These are phyloP conservation scores for Takakia lepidozioides DNA, from an alignment of 225 moss, liverwort and hornwort species.

Conservation along the genomic window DNA sequence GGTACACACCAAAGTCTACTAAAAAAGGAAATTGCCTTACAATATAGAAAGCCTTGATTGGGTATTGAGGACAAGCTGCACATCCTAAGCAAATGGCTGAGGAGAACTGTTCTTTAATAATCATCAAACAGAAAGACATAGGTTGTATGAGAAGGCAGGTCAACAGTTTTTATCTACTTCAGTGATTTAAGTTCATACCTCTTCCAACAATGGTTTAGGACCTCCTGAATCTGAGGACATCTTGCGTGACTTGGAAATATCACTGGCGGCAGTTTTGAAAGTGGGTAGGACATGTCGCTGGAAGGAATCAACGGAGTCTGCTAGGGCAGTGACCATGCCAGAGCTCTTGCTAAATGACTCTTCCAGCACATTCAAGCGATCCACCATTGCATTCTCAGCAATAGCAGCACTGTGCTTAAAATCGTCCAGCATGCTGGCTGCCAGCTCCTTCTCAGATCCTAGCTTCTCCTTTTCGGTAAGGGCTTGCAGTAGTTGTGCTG, in stretches of 20 bases:
- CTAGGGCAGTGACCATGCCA: constrained; percentile 32
- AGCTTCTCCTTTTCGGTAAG: constrained; percentile 67
- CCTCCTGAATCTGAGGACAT: constrained; percentile 14
- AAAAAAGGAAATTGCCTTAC: too few relatives aligned
- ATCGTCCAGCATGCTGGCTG: constrained; percentile 33
- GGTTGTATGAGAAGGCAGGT: too few relatives aligned
- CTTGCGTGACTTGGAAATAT: constrained; percentile 18
- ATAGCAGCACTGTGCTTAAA: constrained; percentile 19
- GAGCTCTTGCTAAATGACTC: constrained; percentile 34
- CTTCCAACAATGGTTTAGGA: constrained; percentile 30
- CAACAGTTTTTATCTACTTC: too few relatives aligned
- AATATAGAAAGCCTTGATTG: too few relatives aligned
- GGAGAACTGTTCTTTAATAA: too few relatives aligned
- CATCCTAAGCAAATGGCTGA: too few relatives aligned
- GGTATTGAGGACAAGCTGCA: too few relatives aligned
- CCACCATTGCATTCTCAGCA: constrained; percentile 28
- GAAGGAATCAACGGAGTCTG: constrained; percentile 47
- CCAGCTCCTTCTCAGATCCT: constrained; percentile 38
- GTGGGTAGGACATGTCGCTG: constrained; percentile 74
- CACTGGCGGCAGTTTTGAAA: constrained; percentile 35
- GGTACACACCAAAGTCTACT: too few relatives aligned
- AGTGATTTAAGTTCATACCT: constrained; percentile 47
- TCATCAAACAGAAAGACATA: too few relatives aligned
- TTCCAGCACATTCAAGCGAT: constrained; percentile 33
- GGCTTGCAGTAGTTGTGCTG: constrained; percentile 54